Base-by-base conservation (phyloP, 2,329 filamentous ascomycete genomes). In the Pyrenochaeta sp. region DNA sequence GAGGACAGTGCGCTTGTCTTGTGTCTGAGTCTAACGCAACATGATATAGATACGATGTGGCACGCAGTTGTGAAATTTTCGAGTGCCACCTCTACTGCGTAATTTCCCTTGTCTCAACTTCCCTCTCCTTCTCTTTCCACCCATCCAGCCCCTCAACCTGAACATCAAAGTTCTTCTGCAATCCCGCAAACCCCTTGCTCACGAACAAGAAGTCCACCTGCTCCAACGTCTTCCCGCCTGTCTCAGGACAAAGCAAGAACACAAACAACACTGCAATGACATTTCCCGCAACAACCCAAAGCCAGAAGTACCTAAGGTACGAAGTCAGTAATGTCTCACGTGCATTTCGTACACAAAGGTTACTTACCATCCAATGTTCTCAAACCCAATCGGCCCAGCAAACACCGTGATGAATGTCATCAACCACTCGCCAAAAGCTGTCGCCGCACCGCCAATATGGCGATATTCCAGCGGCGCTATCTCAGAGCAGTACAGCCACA, bases 401-500 rank as follows among this genome's bases (percentile, higher is more conserved):
- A 58, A 62, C 2, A 62, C 59, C 5, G 59, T 62, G 39, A 62
- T 58, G 28, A 62, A 62, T 5, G 59, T 56, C 52, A 62, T 58
- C 15, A 62, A 49, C 59, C 59, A 62, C 40, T 62, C 58, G 10
- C 58, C 58, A 48, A 39, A 48, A 1, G 58, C 58, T 2, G 54
- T 58, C 12, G 58, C 58, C 19, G 58, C 58, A 25, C 54, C 58
- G 9, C 58, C 58, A 43, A 58, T 55, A 24, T 61, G 58, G 5
- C 58, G 40, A 22, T 58, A 58, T 37, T 61, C 54, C 1, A 61
- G 54, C 13, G 58, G 58, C 3, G 54, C 58, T 24, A 61, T 61
- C 34, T 62, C 59, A 19, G 56, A 54, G 40, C 61, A 60, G 42
- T 64, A 64, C 15, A 64, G 51, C 63, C 61, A 61, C 3, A 59